Evolutionary conservation across 371 early-diverging fungal genomes (phyloP).

Genomic region (Lichtheimia corymbifera): DNA sequence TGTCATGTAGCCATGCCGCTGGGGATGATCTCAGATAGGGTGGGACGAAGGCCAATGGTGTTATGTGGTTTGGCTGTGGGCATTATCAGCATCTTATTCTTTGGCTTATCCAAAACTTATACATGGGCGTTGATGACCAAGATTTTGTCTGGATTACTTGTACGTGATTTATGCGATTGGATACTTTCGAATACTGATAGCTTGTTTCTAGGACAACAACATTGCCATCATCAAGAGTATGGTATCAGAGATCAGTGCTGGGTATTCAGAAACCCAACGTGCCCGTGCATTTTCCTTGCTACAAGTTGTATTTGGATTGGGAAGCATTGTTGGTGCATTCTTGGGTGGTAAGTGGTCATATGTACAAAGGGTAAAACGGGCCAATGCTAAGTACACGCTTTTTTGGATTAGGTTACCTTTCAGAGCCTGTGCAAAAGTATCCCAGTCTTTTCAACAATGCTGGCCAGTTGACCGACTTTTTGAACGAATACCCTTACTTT

Average conservation of each 20-base stretch:
- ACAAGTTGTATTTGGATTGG: slow-evolving; percentile 60
- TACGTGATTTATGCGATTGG: slow-evolving; percentile 2
- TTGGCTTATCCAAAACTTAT: slow-evolving; percentile 75
- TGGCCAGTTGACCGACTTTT: slow-evolving; percentile 47
- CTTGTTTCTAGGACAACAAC: slow-evolving; percentile 58
- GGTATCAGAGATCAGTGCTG: slow-evolving; percentile 80
- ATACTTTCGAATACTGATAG: background rate
- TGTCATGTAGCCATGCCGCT: slow-evolving; percentile 46
- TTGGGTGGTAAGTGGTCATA: slow-evolving; percentile 57
- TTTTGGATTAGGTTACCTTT: slow-evolving; percentile 43
- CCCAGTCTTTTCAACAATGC: slow-evolving; percentile 68
- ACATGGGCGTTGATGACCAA: slow-evolving; percentile 70
- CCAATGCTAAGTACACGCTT: background rate
- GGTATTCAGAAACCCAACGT: slow-evolving; percentile 34
- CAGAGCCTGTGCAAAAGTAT: slow-evolving; percentile 71
- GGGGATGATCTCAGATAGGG: slow-evolving; percentile 69
- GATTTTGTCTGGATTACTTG: slow-evolving; percentile 72
- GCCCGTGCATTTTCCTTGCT: slow-evolving; percentile 60
- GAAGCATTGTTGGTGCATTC: slow-evolving; percentile 68
- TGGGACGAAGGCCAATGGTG: slow-evolving; percentile 76
- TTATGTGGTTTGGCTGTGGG: slow-evolving; percentile 80
- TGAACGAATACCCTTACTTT: slow-evolving; percentile 77
- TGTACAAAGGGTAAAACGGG: background rate
- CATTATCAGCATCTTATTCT: slow-evolving; percentile 61
- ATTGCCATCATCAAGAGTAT: slow-evolving; percentile 83